Evolutionary conservation across 2,329 filamentous ascomycete genomes (phyloP).

Genomic region (Paecilomyces sp.): DNA sequence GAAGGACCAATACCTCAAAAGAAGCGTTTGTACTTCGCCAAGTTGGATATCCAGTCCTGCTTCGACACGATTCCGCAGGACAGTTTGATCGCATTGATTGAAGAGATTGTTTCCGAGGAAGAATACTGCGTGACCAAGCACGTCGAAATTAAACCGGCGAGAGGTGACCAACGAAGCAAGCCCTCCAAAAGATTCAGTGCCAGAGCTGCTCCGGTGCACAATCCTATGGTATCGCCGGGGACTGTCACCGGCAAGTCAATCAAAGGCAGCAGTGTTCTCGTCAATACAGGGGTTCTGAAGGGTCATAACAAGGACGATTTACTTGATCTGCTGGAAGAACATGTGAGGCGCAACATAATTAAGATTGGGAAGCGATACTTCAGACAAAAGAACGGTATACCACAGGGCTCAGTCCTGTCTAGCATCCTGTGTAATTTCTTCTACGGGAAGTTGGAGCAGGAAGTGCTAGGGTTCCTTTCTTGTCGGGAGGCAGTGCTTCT

Average conservation of each 20-base stretch:
- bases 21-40: constrained; percentile 68
- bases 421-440: constrained; percentile 90
- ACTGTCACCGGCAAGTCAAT: constrained; percentile 18
- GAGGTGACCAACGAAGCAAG: constrained; percentile 13
- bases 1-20: constrained; percentile 28
- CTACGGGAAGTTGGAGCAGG: constrained; percentile 76
- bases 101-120: constrained; percentile 47
- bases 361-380: constrained; percentile 85
- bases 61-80: constrained; percentile 93
- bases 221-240: constrained; percentile 40
- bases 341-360: constrained; percentile 79
- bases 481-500: constrained; percentile 60
- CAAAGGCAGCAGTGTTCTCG: constrained; percentile 65
- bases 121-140: constrained; percentile 69
- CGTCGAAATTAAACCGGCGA: constrained; percentile 57
- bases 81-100: constrained; percentile 61
- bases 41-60: constrained; percentile 83
- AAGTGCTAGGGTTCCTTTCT: constrained; percentile 60
- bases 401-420: constrained; percentile 85
- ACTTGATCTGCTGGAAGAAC: constrained; percentile 64
- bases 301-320: constrained; percentile 53
- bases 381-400: constrained; percentile 80
- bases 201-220: constrained; percentile 40
- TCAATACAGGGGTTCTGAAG: constrained; percentile 59
- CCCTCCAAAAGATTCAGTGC: constrained; percentile 44